Base-by-base conservation (phyloP, 495 filamentous ascomycete species). In the Penicillium antarcticum region DNA sequence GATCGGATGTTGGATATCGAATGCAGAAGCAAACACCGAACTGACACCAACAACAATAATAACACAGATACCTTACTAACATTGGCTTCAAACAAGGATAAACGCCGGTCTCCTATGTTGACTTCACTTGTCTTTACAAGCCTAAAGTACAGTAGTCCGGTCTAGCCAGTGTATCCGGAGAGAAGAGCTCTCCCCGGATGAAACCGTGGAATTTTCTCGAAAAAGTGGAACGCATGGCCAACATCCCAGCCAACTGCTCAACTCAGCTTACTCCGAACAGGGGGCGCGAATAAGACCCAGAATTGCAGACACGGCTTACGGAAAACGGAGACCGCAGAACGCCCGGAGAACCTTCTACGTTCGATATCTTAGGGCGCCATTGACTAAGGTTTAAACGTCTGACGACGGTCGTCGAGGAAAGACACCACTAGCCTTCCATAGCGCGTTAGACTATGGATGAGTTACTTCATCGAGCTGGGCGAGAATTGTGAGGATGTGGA, bases 121-220 rank as follows among this genome's bases (percentile, higher is more conserved):
- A 23, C 21, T 5, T 23, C 5, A 2, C 8, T 29, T 6, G 0
- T 8, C 26, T 29, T 29, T 29, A 8, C 26, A 29, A 23, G 21
- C 5, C 21, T n/a, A n/a, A n/a, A 23, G 5, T 23, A 23, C 21
- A 23, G 21, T 23, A 23, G 21, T 23, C 21, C 5, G 5, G 21
- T 23, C 3, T 23, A 23, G 0, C 26, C 5, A 23, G 21, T 23
- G 21, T 23, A 23, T 9, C 26, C 26, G 26, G 26, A 29, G 26
- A 29, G 26, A 8, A 7, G 26, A 29, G 5, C 26, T 42, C 18
- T 21, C 24, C 42, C 45, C 46, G 45, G 62, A 55, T 43, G 48
- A 39, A 41, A 47, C 54, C 47, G 45, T 39, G 32, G 57, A 66
- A 63, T 61, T 65, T 66, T 66, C 62, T 61, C 54, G 62, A 66